Conservation (phyloP, 768 basidiomycete genomes). For the Leucogyrophana mollusca region DNA sequence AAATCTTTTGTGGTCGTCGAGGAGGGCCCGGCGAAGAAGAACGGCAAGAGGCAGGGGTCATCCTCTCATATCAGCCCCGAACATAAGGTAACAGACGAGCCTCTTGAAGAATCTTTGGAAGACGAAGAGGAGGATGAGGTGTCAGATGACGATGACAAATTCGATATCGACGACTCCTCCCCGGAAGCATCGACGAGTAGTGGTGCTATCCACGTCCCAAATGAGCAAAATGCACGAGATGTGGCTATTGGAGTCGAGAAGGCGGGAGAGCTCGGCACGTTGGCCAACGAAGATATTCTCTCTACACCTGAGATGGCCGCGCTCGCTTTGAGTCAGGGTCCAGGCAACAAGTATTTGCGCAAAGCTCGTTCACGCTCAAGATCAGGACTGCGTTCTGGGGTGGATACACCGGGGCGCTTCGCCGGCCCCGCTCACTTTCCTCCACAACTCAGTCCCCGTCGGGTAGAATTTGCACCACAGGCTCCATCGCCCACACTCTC, state of each 20-base stretch:
- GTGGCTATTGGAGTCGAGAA: slow-evolving; percentile 24
- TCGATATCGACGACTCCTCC: slow-evolving; percentile 92
- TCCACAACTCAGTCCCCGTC: slow-evolving; percentile 43
- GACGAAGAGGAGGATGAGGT: slow-evolving; percentile 50
- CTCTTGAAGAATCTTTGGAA: slow-evolving; percentile 37
- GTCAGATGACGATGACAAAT: slow-evolving; percentile 73
- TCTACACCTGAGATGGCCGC: slow-evolving; percentile 29
- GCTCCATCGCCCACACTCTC: slow-evolving; percentile 36
- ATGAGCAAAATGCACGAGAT: slow-evolving; percentile 14
- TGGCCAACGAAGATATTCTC: slow-evolving; percentile 26
- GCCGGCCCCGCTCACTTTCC: slow-evolving; percentile 51
- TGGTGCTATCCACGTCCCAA: slow-evolving; percentile 4
- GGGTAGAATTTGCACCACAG: slow-evolving; percentile 45
- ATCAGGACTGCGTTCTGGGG: slow-evolving; percentile 50
- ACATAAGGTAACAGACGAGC: slow-evolving; percentile 16
- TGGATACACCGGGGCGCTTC: slow-evolving; percentile 64
- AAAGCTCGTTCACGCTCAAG: slow-evolving; percentile 24
- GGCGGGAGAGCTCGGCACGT: slow-evolving; percentile 21
- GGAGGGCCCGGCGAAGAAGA: slow-evolving; percentile 62
- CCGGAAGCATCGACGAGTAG: slow-evolving; percentile 40
- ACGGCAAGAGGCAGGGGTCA: slow-evolving; percentile 18
- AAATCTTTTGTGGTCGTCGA: slow-evolving; percentile 99
- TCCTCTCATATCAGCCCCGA: slow-evolving; percentile 13
- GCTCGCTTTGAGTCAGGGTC: slow-evolving; percentile 29
- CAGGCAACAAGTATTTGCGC: slow-evolving; percentile 25